Evolutionary conservation across 208 protist species (phyloP), one percentile per base, ranked within the genome.

Genomic region (Tetramitus jugosus): DNA sequence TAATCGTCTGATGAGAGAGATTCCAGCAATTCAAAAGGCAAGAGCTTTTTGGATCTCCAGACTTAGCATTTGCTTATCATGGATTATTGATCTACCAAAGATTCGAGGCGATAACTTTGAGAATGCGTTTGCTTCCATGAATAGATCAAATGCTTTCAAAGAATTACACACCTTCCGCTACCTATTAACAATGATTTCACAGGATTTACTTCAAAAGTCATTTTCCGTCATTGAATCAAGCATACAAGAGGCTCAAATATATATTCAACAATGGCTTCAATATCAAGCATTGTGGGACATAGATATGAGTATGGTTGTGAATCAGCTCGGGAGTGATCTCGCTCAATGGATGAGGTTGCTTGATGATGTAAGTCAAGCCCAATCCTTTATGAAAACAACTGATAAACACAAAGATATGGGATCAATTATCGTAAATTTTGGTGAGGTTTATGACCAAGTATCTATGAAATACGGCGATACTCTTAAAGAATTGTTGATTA

Each of bases 241-340:
- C 14, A 33, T 92, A 13, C 35, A 74, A 2, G 33, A 83, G 65
- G 83, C 89, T 23, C 17, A 65, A 2, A 72, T 81, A 42, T 95
- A 94, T 56, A 81, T 91, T 2, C 45, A 84, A 4, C 82, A 82
- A 14, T 95, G 91, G 91, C 76, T 93, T 26, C 83, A 91, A 60
- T 95, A 94, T 79, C 91, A 95, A 77, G 71, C 87, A 46, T 81
- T 95, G 37, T 94, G 91, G 91, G 91, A 93, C 65, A 85, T 93
- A 83, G 85, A 93, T 35, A 56, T 84, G 7, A 78, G 53, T 0
- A 60, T 61, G 13, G 81, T 93, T 3, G 80, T 81, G 45, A 53
- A 0, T 37, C 61, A 76, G 20, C 79, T 93, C 0, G 87, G 89
- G 39, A 76, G 84, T n/a, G 88, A 94, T 69, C 45, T 94, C 1